Evolutionary conservation across 192 early-diverging fungal genomes (phyloP), one percentile per base, ranked within the genome.

Genomic region (Coemansia sp.): DNA sequence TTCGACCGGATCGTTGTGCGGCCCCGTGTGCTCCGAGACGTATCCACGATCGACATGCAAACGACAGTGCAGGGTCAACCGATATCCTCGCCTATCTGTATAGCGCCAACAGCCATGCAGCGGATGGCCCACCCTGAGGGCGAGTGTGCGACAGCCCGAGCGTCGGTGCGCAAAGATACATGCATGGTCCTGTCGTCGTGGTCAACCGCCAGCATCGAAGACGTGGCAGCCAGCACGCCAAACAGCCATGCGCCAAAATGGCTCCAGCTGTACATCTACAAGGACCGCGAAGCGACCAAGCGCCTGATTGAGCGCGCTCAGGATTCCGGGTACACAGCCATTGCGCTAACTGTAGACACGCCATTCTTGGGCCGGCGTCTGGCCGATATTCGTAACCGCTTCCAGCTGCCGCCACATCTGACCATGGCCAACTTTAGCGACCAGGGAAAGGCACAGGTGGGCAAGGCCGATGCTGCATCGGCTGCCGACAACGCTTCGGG

Each of bases 211-310:
- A 70, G 69, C 25, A 75, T 89, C 54, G 90, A 93, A 70, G 82
- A 93, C 60, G 80, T 89, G 8, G 66, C 84, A 5, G 57, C 55
- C 60, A 69, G 56, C 25, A 61, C 70, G 25, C 58, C 37, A 10
- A 12, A 6, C 14, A 23, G 11, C 0, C 12, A 17, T 2, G 21
- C 76, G 25, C 66, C 82, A 48, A 60, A 66, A 22, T 89, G 86
- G 88, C 81, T 92, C 60, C 93, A 95, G 60, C 82, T 95, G 25
- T 95, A 95, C 72, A 85, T 93, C 4, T 90, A 93, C 70, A 83
- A 85, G 67, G 86, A 95, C 67, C 79, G 92, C 7, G 68, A 49
- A 21, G 78, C 86, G 25, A 84, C 90, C 4, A 62, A 80, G 49
- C 69, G 75, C 15, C 77, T 95, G 50, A 81, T 95, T 12, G 71